Conservation (phyloP, 2,329 filamentous ascomycete species). For the Clarireedia paspali region DNA sequence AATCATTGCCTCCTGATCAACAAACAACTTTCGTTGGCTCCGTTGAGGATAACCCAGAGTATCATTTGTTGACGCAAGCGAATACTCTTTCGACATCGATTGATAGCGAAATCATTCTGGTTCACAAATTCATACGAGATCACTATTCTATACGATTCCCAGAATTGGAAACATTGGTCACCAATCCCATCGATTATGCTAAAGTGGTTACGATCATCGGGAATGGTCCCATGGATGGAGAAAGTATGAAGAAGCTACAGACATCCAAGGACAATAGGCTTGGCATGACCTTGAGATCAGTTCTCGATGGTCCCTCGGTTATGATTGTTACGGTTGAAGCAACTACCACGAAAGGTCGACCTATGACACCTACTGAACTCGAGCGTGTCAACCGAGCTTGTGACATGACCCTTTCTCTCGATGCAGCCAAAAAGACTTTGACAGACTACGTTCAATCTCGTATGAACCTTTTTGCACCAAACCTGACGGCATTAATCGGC, state of each 20-base stretch:
- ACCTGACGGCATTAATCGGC: constrained; percentile 82
- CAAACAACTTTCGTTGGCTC: constrained; percentile 65
- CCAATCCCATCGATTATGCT: constrained; percentile 88
- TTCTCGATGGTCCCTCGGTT: constrained; percentile 80
- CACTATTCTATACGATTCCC: constrained; percentile 93
- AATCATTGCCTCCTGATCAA: constrained; percentile 58
- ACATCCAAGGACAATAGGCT: constrained; percentile 72
- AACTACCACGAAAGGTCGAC: constrained; percentile 75
- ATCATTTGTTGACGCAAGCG: constrained; percentile 78
- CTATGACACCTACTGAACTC: constrained; percentile 69
- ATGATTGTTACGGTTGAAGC: constrained; percentile 97
- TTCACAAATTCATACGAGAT: constrained; percentile 95
- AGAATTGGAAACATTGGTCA: constrained; percentile 82
- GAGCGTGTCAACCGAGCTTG: constrained; percentile 69
- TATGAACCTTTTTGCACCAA: constrained; percentile 94
- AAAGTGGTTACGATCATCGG: constrained; percentile 90
- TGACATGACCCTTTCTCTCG: constrained; percentile 79
- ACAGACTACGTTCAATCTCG: constrained; percentile 94
- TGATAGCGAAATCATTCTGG: constrained; percentile 82
- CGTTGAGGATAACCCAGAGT: constrained; percentile 87
- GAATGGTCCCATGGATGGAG: constrained; percentile 78
- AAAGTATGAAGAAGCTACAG: constrained; percentile 73
- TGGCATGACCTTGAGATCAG: constrained; percentile 64
- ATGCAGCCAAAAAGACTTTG: constrained; percentile 77
- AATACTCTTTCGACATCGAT: constrained; percentile 88